A percentile compares a stretch with the other conserved stretches of the same genome.
Evolutionary conservation across 208 protist genomes (phyloP).

Genomic region (Leishmania tropica): DNA sequence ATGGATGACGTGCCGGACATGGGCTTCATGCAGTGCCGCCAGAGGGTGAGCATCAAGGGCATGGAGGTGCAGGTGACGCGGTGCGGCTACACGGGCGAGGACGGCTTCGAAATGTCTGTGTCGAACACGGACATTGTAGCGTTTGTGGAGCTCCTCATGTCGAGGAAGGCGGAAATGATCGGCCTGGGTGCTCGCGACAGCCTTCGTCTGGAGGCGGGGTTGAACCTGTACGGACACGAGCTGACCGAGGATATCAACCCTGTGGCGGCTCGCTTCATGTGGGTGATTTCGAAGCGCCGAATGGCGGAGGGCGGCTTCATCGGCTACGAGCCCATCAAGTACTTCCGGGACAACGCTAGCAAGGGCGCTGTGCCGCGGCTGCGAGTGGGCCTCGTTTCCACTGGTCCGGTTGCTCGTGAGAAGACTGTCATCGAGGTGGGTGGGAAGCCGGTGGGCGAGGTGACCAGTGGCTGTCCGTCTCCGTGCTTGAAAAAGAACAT

Average conservation of each 20-base stretch:
- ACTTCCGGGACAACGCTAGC: constrained; percentile 41
- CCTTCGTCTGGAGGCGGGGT: constrained; percentile 96
- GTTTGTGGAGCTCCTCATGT: constrained; percentile 67
- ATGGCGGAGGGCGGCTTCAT: constrained; percentile 94
- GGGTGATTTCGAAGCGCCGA: constrained; percentile 95
- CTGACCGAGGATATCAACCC: constrained; percentile 94
- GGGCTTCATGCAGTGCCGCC: constrained; percentile 86
- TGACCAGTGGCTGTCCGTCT: constrained; percentile 91
- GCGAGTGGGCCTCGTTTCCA: constrained; percentile 91
- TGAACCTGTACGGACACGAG: constrained; percentile 99
- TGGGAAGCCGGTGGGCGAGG: constrained; percentile 82
- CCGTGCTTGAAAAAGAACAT: constrained; percentile 92
- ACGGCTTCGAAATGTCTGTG: constrained; percentile 98
- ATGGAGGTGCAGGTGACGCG: constrained; percentile 73
- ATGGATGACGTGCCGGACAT: constrained; percentile 36
- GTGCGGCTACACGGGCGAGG: constrained; percentile 99
- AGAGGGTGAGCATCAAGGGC: constrained; percentile 49
- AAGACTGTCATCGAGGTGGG: constrained; percentile 64
- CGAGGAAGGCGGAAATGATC: constrained; percentile 56
- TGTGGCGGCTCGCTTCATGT: constrained; percentile 94
- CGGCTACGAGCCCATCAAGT: constrained; percentile 87
- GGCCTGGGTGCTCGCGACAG: constrained; percentile 96
- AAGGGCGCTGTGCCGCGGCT: constrained; percentile 58
- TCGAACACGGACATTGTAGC: constrained; percentile 35
- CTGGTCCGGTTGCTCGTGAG: constrained; percentile 91